phyloP scores from a whole-genome alignment of 345 rosid species.

The Durio zibethinus region DNA sequence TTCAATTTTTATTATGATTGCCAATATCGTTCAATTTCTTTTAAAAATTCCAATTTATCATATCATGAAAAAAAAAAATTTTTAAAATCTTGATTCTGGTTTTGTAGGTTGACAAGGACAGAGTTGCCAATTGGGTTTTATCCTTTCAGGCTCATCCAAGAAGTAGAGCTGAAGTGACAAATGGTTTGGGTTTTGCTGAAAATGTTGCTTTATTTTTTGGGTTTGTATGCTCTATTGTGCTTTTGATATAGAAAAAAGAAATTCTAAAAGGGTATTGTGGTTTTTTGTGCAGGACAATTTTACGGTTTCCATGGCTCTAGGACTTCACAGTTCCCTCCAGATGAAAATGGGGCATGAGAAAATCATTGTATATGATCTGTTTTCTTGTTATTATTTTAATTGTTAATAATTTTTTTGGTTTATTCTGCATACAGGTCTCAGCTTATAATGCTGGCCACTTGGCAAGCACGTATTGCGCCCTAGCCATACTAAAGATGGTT shows the following conservation, averaged over 20 bases:
- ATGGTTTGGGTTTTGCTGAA: constrained; percentile 42
- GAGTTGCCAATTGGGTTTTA: constrained; percentile 67
- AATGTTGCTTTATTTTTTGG: constrained; percentile 9
- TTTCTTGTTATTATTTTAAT: constrained; percentile 4
- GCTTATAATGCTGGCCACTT: constrained; percentile 59
- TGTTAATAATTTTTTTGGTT: not conserved
- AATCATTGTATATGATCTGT: not conserved
- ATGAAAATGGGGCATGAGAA: constrained; percentile 48
- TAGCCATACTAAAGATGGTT: constrained; percentile 64
- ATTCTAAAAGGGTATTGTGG: constrained; percentile 9
- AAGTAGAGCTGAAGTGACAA: constrained; percentile 33
- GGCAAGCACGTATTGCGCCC: constrained; percentile 85
- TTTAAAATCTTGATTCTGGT: not conserved
- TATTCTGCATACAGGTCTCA: constrained; percentile 41
- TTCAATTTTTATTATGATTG: not conserved
- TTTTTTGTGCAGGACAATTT: constrained; percentile 61
- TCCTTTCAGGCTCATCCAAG: constrained; percentile 68
- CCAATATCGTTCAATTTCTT: too few species aligned
- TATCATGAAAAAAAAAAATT: too few species aligned
- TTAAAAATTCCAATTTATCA: too few species aligned
- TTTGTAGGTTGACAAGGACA: constrained; percentile 61
- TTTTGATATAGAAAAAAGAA: not conserved
- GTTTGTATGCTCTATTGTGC: not conserved
- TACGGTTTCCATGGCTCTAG: constrained; percentile 80
- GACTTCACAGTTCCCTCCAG: constrained; percentile 61